Base-by-base conservation (phyloP, 805 yeast species). In the Lachancea cidri region DNA sequence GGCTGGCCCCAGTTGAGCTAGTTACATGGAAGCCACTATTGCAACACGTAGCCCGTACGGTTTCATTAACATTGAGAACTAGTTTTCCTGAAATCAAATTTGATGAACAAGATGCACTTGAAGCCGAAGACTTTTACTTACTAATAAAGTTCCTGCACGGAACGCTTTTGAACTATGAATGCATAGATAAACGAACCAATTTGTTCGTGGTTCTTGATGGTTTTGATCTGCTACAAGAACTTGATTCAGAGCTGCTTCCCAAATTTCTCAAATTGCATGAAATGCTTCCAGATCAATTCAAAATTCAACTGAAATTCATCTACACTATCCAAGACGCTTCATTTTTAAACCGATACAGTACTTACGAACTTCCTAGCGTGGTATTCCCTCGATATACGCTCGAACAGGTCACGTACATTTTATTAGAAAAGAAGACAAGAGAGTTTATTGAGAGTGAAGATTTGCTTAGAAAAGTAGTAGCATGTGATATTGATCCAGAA, bases 1-100 rank as follows among this genome's bases (percentile, higher is more conserved):
- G 54, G 49, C 35, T 62, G 6, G 48, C 49, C 31, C 57, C 62
- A 1, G 51, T 49, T n/a, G 65, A 59, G 36, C 40, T 56, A 20
- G 63, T 62, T 5, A 46, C 61, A 3, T 53, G 64, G 63, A 62
- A 60, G 42, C 58, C 62, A 3, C 43, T 60, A 8, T 39, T 60
- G 39, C 63, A 57, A 41, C 57, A 58, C 0, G 50, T 59, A 5
- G 52, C 58, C 3, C 54, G 61, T 36, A 41, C 42, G 4, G 41
- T 55, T 7, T 59, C 58, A 33, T 30, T 38, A 24, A 49, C 49
- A 11, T 27, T 62, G 33, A 41, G 35, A 29, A 32, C 30, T 1
- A 13, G 35, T n/a, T 51, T 44, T 25, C 55, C 57, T 1, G 43
- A 45, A 8, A 20, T 45, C 9, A 22, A 25, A 17, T 25, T 30